phyloP scores from a whole-genome alignment of 1,284 basidiomycete genomes.

The Exobasidium rhododendri region DNA sequence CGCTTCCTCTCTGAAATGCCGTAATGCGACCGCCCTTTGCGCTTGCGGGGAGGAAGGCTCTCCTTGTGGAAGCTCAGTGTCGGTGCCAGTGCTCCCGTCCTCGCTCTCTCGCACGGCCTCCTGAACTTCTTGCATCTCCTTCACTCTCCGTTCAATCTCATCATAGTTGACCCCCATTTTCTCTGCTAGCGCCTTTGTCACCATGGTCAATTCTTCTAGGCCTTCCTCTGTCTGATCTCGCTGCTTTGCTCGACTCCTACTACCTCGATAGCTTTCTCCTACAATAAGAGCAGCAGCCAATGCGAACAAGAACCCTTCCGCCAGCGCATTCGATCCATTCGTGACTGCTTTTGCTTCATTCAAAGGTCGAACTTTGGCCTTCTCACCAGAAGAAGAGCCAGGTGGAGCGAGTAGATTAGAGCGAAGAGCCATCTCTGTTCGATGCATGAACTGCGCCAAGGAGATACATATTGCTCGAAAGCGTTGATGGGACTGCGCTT shows the following conservation, averaged over 20 bases:
- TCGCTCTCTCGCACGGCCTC: slow-evolving; percentile 1
- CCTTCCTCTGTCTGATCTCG: slow-evolving; percentile 42
- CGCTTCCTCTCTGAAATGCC: not conserved
- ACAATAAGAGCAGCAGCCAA: slow-evolving; percentile 49
- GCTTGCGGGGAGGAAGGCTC: not conserved
- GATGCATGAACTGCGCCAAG: slow-evolving; percentile 46
- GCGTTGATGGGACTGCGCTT: slow-evolving; percentile 46
- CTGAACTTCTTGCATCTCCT: slow-evolving; percentile 1
- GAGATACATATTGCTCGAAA: slow-evolving; percentile 48
- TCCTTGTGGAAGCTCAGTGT: not conserved
- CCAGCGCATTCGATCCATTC: slow-evolving; percentile 6
- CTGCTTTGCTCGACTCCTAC: slow-evolving; percentile 41
- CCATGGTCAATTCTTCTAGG: slow-evolving; percentile 26
- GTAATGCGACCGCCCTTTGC: not conserved
- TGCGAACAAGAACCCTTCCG: slow-evolving; percentile 42
- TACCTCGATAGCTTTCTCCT: slow-evolving; percentile 46
- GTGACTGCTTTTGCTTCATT: slow-evolving; percentile 43
- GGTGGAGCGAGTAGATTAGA: slow-evolving; percentile 32
- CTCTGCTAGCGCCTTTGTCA: not conserved
- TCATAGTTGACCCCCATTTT: slow-evolving; percentile 27
- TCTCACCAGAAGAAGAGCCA: slow-evolving; percentile 16
- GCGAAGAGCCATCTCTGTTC: slow-evolving; percentile 45
- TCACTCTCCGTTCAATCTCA: not conserved
- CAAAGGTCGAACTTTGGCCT: slow-evolving; percentile 44
- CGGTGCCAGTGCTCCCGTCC: not conserved